Base-by-base conservation (phyloP, 129 eudicot species). In the Saposhnikovia divaricata region DNA sequence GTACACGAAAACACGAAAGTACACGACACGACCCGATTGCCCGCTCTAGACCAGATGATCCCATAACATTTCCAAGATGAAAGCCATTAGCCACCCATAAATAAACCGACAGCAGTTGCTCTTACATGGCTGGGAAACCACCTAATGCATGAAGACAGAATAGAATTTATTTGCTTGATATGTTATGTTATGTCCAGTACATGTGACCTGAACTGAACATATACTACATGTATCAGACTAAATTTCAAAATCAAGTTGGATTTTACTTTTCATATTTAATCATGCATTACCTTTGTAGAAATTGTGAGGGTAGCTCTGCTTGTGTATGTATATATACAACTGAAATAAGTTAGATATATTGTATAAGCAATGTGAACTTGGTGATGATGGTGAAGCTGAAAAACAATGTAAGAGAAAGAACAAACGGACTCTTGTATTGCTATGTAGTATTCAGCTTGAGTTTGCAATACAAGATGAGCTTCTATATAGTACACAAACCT, bases 71-170 rank as follows among this genome's bases (percentile, higher is more conserved):
- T 71, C 99, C 99, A 38, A 95, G 93, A 78, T 95, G 99, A 83
- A 95, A 31, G 34, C 34, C 34, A 31, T 31, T 31, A 95, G 61
- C 99, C 99, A n/a, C 96, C 99, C 99, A 95, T 95, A 16, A 97
- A 92, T 75, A 95, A 57, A 75, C 97, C 99, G 50, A 95, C 97
- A 2, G 99, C 99, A 2, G 98, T 93, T 0, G 99, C 97, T 79
- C 97, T 81, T 83, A 92, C 99, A 63, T 95, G 78, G 79, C 81
- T 82, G n/a, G 99, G 99, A 83, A 90, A 95, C 99, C 99, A 95
- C 92, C 99, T 95, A 81, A 73, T 38, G 27, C 57, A 81, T 37
- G 76, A 4, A 80, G 38, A 75, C 19, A 19, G 7, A 13, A 51
- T 27, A 50, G 65, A 37, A 79, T 38, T 3, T 0, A 14, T 15